A percentile compares a stretch with the other conserved stretches of the same genome.
Conservation (phyloP, 2,329 filamentous ascomycete genomes). For the Lachnellula suecica region DNA sequence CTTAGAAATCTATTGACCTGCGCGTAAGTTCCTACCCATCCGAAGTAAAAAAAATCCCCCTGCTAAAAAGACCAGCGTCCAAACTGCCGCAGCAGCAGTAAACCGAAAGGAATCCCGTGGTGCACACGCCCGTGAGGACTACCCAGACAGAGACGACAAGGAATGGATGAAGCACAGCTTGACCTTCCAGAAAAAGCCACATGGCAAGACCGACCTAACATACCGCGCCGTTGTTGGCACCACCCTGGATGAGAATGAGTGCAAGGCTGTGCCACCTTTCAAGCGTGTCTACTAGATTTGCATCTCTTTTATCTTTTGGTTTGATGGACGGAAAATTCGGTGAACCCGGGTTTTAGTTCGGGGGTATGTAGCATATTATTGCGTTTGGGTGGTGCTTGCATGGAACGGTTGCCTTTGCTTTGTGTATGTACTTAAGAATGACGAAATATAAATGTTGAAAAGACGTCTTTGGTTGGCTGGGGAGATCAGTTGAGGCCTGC, state of each 20-base stretch:
- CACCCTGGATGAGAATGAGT: slow-evolving; percentile 93
- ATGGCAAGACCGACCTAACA: slow-evolving; percentile 80
- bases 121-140: slow-evolving; percentile 96
- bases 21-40: slow-evolving; percentile 64
- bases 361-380: too few species aligned
- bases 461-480: too few species aligned
- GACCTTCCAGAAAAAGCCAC: slow-evolving; percentile 90
- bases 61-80: slow-evolving; percentile 52
- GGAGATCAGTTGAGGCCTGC: too few species aligned
- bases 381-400: too few species aligned
- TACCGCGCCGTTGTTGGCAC: slow-evolving; percentile 82
- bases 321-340: not conserved
- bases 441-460: too few species aligned
- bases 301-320: not conserved
- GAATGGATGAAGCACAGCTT: slow-evolving; percentile 99
- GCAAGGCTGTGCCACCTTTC: slow-evolving; percentile 94
- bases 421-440: too few species aligned
- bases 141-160: slow-evolving; percentile 88
- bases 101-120: slow-evolving; percentile 97
- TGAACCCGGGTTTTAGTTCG: too few species aligned
- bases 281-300: slow-evolving; percentile 78
- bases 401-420: too few species aligned
- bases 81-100: slow-evolving; percentile 88
- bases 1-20: slow-evolving; percentile 94
- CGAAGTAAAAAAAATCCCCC: not conserved